Percentiles rank a stretch among this genome's conserved stretches.
phyloP scores from a whole-genome alignment of 345 rosid species.

The Mallotus nudiflorus region DNA sequence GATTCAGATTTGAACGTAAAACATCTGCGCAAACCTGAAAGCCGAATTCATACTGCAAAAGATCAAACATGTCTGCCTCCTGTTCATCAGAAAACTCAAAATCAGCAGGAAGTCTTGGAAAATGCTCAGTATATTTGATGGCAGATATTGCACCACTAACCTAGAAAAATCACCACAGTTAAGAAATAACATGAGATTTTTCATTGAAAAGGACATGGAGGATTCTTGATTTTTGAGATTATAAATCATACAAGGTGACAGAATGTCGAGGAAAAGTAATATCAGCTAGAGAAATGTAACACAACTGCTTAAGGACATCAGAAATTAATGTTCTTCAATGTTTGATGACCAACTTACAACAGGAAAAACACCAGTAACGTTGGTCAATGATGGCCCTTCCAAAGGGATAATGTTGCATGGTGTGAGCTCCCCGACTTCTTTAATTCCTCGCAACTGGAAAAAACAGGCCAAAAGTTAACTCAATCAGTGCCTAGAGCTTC shows the following conservation, averaged over 20 bases:
- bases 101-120: conserved; percentile 74
- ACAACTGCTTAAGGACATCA: neutral
- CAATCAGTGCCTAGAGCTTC: conserved; percentile 3
- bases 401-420: conserved; percentile 91
- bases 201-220: neutral
- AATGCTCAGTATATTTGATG: conserved; percentile 72
- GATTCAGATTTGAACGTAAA: neutral
- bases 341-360: conserved; percentile 60
- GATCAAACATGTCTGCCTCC: conserved; percentile 87
- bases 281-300: neutral
- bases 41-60: conserved; percentile 83
- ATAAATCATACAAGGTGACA: neutral
- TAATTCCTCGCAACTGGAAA: conserved; percentile 70
- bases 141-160: conserved; percentile 86
- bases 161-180: conserved; percentile 39
- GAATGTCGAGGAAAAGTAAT: neutral
- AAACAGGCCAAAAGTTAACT: conserved; percentile 18
- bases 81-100: conserved; percentile 75
- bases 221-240: neutral
- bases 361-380: conserved; percentile 83
- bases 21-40: conserved; percentile 69
- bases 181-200: neutral
- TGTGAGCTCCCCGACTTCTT: conserved; percentile 69
- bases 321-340: neutral
- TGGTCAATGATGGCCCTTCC: conserved; percentile 81